Conservation (phyloP, 2,329 filamentous ascomycete species). For the Alternaria sp. region DNA sequence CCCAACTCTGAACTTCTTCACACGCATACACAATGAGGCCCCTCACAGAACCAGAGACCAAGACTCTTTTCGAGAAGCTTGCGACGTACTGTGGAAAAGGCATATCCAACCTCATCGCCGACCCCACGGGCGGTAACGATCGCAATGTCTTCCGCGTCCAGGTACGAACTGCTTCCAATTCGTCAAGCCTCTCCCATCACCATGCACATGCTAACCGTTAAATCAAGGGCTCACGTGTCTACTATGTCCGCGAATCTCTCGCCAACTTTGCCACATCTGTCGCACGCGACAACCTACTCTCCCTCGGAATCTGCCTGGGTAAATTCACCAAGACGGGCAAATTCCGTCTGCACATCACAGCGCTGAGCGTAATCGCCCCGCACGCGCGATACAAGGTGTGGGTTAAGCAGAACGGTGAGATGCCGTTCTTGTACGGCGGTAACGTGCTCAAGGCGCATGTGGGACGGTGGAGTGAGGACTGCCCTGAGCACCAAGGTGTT, state of each 20-base stretch:
- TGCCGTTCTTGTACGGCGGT: constrained; percentile 95
- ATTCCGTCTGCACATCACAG: constrained; percentile 92
- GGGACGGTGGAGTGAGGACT: constrained; percentile 87
- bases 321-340: constrained; percentile 98
- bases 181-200: background rate
- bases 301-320: constrained; percentile 87
- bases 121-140: constrained; percentile 42
- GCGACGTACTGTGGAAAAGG: constrained; percentile 91
- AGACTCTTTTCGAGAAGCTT: constrained; percentile 88
- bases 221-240: constrained; percentile 76
- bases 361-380: constrained; percentile 85
- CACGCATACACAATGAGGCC: constrained; percentile 66
- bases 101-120: constrained; percentile 74
- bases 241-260: constrained; percentile 88
- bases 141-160: constrained; percentile 58
- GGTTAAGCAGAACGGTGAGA: constrained; percentile 95
- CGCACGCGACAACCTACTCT: constrained; percentile 80
- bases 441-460: constrained; percentile 86
- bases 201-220: constrained; percentile 12
- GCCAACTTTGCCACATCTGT: constrained; percentile 92
- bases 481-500: constrained; percentile 90
- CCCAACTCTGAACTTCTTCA: constrained; percentile 4
- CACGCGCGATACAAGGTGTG: constrained; percentile 97
- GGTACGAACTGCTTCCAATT: constrained; percentile 45
- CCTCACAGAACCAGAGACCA: constrained; percentile 80